Conservation (phyloP, 106 monocot genomes). For the Allium fistulosum region DNA sequence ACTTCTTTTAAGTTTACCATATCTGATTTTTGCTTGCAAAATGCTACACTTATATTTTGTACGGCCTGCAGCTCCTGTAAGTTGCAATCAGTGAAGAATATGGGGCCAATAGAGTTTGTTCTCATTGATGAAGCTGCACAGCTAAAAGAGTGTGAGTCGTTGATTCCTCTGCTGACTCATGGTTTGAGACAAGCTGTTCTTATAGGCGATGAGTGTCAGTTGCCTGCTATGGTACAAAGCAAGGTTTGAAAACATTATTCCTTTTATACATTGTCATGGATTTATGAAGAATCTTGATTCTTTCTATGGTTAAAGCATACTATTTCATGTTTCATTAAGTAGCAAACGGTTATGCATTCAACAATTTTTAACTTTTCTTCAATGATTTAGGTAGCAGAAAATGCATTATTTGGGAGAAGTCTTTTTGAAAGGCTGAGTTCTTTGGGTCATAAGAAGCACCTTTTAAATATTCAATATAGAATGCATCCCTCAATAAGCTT, state of each 20-base stretch:
- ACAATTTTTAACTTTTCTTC: too few species aligned
- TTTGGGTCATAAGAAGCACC: constrained; percentile 50
- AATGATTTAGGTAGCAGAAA: constrained; percentile 22
- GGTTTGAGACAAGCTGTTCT: constrained; percentile 35
- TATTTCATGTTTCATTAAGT: too few species aligned
- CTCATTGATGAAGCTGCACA: constrained; percentile 30
- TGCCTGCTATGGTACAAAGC: constrained; percentile 62
- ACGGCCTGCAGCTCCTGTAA: constrained; percentile 23
- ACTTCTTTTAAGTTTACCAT: not conserved
- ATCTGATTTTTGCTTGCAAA: constrained; percentile 16
- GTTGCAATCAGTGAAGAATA: constrained; percentile 1
- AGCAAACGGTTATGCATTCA: not conserved
- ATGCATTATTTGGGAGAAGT: constrained; percentile 52
- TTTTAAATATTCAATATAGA: constrained; percentile 59
- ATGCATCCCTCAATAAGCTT: constrained; percentile 78
- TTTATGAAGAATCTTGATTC: too few species aligned
- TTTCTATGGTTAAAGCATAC: not conserved
- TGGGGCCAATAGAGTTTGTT: constrained; percentile 13
- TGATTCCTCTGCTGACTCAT: constrained; percentile 42
- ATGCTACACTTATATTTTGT: constrained; percentile 14
- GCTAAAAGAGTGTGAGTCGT: constrained; percentile 58
- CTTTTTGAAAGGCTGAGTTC: constrained; percentile 55
- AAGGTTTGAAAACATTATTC: constrained; percentile 15
- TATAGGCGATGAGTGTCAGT: constrained; percentile 63
- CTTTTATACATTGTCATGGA: too few species aligned